These are phyloP conservation scores for Diaporthe citri DNA, from an alignment of 2,329 filamentous ascomycete species.

Conservation along the genomic window DNA sequence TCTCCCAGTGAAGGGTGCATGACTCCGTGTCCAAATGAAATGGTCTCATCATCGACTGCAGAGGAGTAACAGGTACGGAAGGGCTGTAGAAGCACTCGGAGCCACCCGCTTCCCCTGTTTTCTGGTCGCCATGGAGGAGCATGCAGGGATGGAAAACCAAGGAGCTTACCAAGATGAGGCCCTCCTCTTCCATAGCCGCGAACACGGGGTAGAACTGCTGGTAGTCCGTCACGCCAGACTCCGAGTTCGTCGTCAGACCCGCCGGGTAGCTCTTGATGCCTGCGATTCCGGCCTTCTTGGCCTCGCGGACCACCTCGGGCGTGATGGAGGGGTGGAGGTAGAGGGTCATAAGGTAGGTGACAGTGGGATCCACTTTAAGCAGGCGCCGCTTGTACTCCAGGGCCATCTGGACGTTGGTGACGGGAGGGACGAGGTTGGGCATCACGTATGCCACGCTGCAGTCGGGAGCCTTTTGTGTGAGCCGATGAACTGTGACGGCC, in stretches of 20 bases:
- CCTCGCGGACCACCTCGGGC: slow-evolving; percentile 77
- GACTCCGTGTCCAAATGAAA: slow-evolving; percentile 15
- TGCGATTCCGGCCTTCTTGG: slow-evolving; percentile 77
- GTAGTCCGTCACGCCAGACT: slow-evolving; percentile 77
- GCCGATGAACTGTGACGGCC: slow-evolving; percentile 40
- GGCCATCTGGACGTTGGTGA: slow-evolving; percentile 72
- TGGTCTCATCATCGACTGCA: slow-evolving; percentile 26
- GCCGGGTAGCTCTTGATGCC: slow-evolving; percentile 80
- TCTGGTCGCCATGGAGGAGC: not conserved
- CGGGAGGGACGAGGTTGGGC: slow-evolving; percentile 75
- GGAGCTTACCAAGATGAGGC: slow-evolving; percentile 61
- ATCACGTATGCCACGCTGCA: slow-evolving; percentile 50
- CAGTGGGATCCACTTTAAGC: slow-evolving; percentile 69
- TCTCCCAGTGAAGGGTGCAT: slow-evolving; percentile 26
- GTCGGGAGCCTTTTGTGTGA: slow-evolving; percentile 36
- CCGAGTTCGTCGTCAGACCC: slow-evolving; percentile 75
- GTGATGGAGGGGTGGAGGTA: slow-evolving; percentile 73
- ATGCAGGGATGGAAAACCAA: not conserved
- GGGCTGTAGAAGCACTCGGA: not conserved
- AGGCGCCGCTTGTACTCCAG: slow-evolving; percentile 75
- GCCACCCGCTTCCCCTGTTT: not conserved
- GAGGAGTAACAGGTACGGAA: not conserved
- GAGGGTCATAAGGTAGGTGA: slow-evolving; percentile 81
- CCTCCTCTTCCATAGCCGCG: slow-evolving; percentile 86
- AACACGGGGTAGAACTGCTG: slow-evolving; percentile 84